Conservation (phyloP, 2,329 filamentous ascomycete genomes). For the Remersonia thermophila region DNA sequence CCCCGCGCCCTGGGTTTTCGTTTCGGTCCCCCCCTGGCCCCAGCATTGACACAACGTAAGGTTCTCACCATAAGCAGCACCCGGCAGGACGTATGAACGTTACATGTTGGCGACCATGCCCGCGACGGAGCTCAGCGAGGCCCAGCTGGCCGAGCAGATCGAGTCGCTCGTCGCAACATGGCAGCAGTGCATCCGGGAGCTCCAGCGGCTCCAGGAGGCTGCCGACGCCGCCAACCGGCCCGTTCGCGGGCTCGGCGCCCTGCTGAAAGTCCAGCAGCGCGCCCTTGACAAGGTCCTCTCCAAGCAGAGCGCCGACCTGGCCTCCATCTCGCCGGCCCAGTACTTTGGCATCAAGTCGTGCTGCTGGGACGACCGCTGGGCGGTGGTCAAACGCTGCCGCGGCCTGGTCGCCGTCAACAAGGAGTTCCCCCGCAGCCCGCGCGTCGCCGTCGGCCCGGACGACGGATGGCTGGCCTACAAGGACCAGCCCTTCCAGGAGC, state of each 20-base stretch:
- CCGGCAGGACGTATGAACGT: too few species aligned
- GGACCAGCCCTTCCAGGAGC: constrained; percentile 15
- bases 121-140: not conserved
- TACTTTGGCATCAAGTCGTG: constrained; percentile 16
- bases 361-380: constrained; percentile 20
- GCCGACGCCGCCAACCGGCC: constrained; percentile 8
- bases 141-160: constrained; percentile 8
- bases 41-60: too few species aligned
- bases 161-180: constrained; percentile 13
- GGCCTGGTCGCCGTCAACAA: constrained; percentile 20
- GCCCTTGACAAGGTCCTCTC: constrained; percentile 14
- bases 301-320: constrained; percentile 4
- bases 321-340: constrained; percentile 13
- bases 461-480: constrained; percentile 16
- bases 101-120: too few species aligned
- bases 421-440: constrained; percentile 17
- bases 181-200: constrained; percentile 13
- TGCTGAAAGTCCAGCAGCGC: constrained; percentile 16
- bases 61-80: too few species aligned
- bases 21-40: too few species aligned
- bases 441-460: constrained; percentile 8
- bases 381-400: constrained; percentile 19
- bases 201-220: constrained; percentile 11
- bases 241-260: constrained; percentile 12
- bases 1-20: too few species aligned